Evolutionary conservation across 306 rosid species (phyloP).

Genomic region (Vigna angularis): DNA sequence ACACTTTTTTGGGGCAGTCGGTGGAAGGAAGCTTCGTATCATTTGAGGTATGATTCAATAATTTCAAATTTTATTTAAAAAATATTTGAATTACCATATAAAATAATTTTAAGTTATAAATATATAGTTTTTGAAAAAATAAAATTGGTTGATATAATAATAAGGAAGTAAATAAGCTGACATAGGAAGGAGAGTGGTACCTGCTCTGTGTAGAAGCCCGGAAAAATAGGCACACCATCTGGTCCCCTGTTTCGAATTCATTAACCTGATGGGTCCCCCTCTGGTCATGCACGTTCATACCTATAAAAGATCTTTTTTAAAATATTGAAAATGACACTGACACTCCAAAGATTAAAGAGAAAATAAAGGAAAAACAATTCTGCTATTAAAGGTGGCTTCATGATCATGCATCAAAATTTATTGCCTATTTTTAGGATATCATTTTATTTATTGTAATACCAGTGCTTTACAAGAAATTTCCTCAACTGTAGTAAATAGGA

Average conservation of each 20-base stretch:
- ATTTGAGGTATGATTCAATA: no score
- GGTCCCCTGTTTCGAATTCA: slow-evolving; percentile 33
- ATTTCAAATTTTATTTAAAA: no score
- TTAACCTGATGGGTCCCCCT: slow-evolving; percentile 19
- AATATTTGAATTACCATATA: no score
- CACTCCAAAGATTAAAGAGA: background rate
- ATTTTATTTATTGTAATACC: background rate
- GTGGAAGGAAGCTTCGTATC: no score
- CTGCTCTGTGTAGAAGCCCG: slow-evolving; percentile 3
- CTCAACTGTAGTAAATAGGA: background rate
- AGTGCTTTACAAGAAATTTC: background rate
- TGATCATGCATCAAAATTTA: background rate
- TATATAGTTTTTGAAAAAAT: no score
- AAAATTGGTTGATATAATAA: no score
- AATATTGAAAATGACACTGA: slow-evolving; percentile 35
- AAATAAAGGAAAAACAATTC: background rate
- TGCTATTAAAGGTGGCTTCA: background rate
- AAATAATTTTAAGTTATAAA: no score
- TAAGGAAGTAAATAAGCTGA: no score
- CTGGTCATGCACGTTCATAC: background rate
- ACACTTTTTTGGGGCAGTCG: no score
- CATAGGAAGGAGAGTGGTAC: background rate
- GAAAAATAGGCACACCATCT: slow-evolving; percentile 32
- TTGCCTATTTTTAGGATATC: background rate
- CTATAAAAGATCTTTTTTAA: background rate